Base-by-base conservation (phyloP, 106 monocot species). In the Acanthochlamys bracteata region DNA sequence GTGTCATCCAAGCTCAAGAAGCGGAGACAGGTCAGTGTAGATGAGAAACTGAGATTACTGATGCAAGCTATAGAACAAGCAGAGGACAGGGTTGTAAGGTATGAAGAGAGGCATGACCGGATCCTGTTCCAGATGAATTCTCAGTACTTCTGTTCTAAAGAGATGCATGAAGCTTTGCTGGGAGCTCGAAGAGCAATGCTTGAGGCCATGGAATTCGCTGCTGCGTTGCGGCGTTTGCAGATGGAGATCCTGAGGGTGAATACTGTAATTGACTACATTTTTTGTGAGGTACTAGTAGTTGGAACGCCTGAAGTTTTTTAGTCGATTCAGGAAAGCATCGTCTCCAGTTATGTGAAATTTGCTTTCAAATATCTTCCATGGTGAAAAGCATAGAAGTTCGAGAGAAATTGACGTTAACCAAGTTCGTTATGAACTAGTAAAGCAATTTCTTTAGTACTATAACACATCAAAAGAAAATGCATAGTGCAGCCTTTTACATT, bases 61-160 rank as follows among this genome's bases (percentile, higher is more conserved):
- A 56, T 6, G 33, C 33, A 33, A 33, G 6, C 33, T 33, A 33
- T 33, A 33, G 33, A 33, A 6, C 33, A 33, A 33, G 33, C 42
- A 39, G 66, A 74, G 54, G 67, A 74, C 41, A 67, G 52, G 59
- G 7, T 70, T 43, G 0, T 53, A 0, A 42, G 70, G 51, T 65
- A 41, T 33, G 69, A 76, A 42, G 76, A 76, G 24, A 69, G 76
- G 59, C 70, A 76, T 22, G 76, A 76, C n/a, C 56, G 25, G 58
- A 69, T 76, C 45, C 60, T 76, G 11, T 59, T 51, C 33, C 57
- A 69, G 46, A 49, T 76, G 20, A 76, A 70, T 45, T 70, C 70
- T 10, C 70, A 65, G 16, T 76, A 70, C 23, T 16, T 70, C 15
- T 24, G 51, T 26, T 55, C 63, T 41, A 22, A 4, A 2, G 64